These are phyloP conservation scores for Tirmania nivea DNA, from an alignment of 495 filamentous ascomycete species.

Conservation along the genomic window DNA sequence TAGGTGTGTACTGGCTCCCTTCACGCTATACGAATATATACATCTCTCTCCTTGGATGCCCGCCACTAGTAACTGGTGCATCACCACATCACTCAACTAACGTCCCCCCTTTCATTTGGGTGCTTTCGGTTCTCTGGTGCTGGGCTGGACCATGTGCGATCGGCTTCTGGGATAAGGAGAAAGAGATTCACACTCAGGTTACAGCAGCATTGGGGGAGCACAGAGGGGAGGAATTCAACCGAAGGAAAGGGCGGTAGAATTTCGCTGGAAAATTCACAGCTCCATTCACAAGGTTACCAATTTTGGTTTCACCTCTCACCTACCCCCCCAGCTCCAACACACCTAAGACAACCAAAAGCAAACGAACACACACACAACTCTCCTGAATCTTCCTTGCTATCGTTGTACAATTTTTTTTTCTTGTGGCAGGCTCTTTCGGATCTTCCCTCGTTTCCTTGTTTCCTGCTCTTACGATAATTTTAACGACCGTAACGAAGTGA, in stretches of 20 bases:
- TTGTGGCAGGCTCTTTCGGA: neutral
- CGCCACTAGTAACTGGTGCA: neutral
- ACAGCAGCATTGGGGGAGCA: no score
- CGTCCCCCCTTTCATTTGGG: neutral
- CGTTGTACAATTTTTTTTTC: neutral
- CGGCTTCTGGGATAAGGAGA: neutral
- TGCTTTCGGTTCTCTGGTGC: neutral
- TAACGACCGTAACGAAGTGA: neutral
- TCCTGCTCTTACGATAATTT: neutral
- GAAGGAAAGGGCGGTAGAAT: no score
- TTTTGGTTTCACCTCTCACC: no score
- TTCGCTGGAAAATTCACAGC: no score
- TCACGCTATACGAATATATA: no score
- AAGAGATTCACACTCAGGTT: neutral
- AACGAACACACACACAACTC: no score
- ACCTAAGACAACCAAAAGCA: neutral
- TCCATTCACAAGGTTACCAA: no score
- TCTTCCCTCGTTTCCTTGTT: neutral
- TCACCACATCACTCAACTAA: neutral
- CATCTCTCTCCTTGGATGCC: neutral
- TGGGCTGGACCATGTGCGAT: neutral
- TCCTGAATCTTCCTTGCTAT: no score
- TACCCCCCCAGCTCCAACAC: neutral
- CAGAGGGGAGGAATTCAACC: no score
- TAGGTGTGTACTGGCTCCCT: neutral